phyloP scores from a whole-genome alignment of 495 filamentous ascomycete species.

The Penicillium mononematosum region DNA sequence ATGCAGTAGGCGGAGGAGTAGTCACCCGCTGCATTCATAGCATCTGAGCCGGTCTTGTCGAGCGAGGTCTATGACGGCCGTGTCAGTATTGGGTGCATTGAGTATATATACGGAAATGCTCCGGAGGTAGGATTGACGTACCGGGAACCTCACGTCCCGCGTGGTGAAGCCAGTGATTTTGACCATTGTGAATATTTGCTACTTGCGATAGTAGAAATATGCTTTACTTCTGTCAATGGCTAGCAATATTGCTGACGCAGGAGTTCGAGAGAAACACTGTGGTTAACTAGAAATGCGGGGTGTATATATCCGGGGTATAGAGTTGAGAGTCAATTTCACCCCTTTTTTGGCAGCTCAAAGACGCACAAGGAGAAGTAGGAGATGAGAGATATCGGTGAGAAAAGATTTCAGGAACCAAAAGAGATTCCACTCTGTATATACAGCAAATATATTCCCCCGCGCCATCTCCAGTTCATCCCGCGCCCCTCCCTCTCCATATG shows the following conservation, averaged over 20 bases:
- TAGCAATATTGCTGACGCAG: neutral
- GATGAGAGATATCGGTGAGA: constrained; percentile 6
- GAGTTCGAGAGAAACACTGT: constrained; percentile 5
- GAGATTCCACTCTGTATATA: constrained; percentile 30
- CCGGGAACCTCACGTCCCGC: constrained; percentile 87
- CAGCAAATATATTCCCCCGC: constrained; percentile 23
- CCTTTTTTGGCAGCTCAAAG: neutral
- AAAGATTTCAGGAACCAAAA: constrained; percentile 7
- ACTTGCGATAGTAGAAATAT: neutral
- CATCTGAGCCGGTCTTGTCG: constrained; percentile 92
- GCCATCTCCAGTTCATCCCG: constrained; percentile 22
- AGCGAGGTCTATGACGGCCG: constrained; percentile 65
- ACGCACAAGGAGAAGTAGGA: neutral
- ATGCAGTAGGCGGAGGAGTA: constrained; percentile 94
- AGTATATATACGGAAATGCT: neutral
- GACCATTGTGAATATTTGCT: constrained; percentile 48
- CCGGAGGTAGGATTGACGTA: constrained; percentile 33
- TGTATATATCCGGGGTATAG: constrained; percentile 9
- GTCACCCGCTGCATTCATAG: constrained; percentile 94
- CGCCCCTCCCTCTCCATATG: constrained; percentile 16
- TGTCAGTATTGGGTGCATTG: constrained; percentile 1
- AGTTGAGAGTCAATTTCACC: neutral
- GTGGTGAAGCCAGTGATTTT: constrained; percentile 80
- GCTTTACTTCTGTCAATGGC: neutral
- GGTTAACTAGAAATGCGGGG: constrained; percentile 7